These are phyloP conservation scores for Tylopilus felleus DNA, from an alignment of 768 basidiomycete species.

Conservation along the genomic window DNA sequence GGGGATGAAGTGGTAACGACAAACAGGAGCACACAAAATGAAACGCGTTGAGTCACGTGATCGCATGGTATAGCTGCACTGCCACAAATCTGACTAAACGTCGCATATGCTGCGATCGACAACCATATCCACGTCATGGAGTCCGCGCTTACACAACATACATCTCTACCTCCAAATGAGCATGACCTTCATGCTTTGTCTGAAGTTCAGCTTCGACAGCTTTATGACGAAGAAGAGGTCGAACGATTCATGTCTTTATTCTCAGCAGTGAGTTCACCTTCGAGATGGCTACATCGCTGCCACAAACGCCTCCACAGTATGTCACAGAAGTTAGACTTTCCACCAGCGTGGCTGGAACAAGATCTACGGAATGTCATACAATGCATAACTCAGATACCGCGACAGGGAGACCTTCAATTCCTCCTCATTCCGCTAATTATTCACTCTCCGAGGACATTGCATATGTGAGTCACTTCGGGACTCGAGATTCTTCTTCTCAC, in stretches of 20 bases:
- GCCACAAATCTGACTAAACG: background rate
- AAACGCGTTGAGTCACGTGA: constrained; percentile 32
- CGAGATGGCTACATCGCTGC: background rate
- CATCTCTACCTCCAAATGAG: background rate
- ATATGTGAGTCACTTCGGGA: constrained; percentile 19
- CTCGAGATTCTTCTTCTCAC: constrained; percentile 10
- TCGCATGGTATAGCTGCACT: background rate
- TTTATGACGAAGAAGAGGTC: constrained; percentile 65
- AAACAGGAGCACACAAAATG: constrained; percentile 22
- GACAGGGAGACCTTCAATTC: background rate
- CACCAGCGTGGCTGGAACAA: constrained; percentile 26
- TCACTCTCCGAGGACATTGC: constrained; percentile 30
- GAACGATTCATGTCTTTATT: constrained; percentile 59
- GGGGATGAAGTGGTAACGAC: background rate
- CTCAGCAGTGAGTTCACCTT: constrained; percentile 45
- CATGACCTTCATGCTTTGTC: constrained; percentile 34
- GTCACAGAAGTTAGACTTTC: constrained; percentile 53
- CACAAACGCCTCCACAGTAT: constrained; percentile 38
- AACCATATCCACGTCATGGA: constrained; percentile 10
- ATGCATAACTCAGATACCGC: background rate
- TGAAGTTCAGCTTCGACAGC: constrained; percentile 51
- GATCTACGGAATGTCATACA: constrained; percentile 8
- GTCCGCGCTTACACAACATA: background rate
- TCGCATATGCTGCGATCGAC: background rate
- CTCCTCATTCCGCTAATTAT: constrained; percentile 5